Evolutionary conservation across 2,329 filamentous ascomycete species (phyloP).

Genomic region (Lachnellula occidentalis): DNA sequence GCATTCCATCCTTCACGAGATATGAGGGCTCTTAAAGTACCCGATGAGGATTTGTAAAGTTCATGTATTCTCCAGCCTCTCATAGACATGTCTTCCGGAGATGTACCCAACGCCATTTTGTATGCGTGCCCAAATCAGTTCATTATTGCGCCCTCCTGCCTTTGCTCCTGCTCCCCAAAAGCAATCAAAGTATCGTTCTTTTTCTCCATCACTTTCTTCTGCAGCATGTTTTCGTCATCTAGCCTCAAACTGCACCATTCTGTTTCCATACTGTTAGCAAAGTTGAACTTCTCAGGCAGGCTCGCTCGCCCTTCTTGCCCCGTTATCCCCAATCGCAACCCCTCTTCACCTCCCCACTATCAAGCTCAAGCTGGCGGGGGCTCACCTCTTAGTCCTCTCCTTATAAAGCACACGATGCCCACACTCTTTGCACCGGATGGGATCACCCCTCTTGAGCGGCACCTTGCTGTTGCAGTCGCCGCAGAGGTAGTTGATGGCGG

Average conservation of each 20-base stretch:
- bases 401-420: constrained; percentile 96
- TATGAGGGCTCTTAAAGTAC: background rate
- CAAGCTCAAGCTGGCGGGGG: background rate
- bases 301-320: background rate
- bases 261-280: constrained; percentile 35
- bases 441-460: constrained; percentile 68
- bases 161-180: background rate
- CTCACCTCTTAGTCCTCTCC: constrained; percentile 92
- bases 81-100: background rate
- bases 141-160: background rate
- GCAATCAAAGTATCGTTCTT: background rate
- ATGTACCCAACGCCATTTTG: background rate
- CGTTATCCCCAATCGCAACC: background rate
- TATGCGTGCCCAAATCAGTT: background rate
- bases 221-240: constrained; percentile 43
- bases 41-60: background rate
- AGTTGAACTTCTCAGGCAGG: background rate
- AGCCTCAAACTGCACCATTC: constrained; percentile 98
- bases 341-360: background rate
- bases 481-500: constrained; percentile 66
- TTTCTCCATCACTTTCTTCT: background rate
- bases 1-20: background rate
- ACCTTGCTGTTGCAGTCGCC: constrained; percentile 81
- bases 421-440: constrained; percentile 85
- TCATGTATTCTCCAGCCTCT: background rate